Evolutionary conservation across 179 eudicot species (phyloP).

Genomic region (Sideroxylon spinosum): DNA sequence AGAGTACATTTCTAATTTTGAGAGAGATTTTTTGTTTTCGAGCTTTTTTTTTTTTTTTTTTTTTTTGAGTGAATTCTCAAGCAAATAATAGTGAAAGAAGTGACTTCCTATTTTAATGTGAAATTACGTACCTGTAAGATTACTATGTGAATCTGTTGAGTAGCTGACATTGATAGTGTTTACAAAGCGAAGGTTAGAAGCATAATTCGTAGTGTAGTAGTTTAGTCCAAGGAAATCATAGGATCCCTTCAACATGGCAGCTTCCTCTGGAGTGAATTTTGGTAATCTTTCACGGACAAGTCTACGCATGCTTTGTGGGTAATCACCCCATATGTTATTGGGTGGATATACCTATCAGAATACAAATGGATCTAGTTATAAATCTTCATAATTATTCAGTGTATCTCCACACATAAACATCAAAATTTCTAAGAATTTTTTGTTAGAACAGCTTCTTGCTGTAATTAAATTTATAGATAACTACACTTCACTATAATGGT

Average conservation of each 20-base stretch:
- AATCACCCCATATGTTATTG: conserved; percentile 25
- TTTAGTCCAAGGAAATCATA: conserved; percentile 28
- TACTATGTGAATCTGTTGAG: conserved; percentile 19
- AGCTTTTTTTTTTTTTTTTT: no score
- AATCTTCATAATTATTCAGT: background rate
- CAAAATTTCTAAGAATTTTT: background rate
- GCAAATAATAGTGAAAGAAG: no score
- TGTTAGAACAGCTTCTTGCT: background rate
- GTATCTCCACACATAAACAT: background rate
- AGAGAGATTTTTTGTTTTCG: no score
- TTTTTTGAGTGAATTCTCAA: no score
- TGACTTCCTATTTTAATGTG: no score
- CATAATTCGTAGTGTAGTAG: conserved; percentile 29
- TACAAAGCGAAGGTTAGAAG: background rate
- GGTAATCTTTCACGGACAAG: conserved; percentile 23
- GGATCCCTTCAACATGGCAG: conserved; percentile 17
- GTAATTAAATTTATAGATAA: no score
- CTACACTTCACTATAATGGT: no score
- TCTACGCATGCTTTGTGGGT: conserved; percentile 20
- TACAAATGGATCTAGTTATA: background rate
- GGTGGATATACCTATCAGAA: conserved; percentile 33
- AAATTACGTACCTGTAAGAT: conserved; percentile 8
- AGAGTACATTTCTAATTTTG: no score
- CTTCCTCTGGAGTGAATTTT: conserved; percentile 15
- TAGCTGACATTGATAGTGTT: conserved; percentile 22